Evolutionary conservation across 2,329 filamentous ascomycete species (phyloP), one percentile per base, ranked within the genome.

Genomic region (Sporothrix curviconia): DNA sequence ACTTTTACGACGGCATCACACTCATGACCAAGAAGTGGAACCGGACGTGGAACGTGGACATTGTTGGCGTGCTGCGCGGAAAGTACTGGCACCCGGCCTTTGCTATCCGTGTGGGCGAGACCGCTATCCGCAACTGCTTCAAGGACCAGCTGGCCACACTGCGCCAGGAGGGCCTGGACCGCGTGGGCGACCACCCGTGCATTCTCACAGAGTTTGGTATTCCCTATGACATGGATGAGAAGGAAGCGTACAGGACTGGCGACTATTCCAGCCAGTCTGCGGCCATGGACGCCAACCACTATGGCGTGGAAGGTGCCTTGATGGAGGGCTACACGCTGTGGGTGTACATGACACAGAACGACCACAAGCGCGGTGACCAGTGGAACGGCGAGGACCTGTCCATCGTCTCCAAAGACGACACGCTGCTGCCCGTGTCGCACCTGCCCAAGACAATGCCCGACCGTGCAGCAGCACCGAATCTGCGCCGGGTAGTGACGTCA

Each of bases 11-110:
- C 65, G 94, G 94, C 11, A 87, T 99, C 57, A 99, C 94, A 0
- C 78, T 99, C 4, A 89, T 99, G 81, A 97, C 90, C 12, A 99
- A 99, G 74, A 95, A 96, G 71, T 99, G 94, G 94, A 99, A 97
- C 68, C 87, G 92, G 39, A 85, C 87, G 15, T 99, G 94, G 88
- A 99, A 99, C 64, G 88, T 99, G 7, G 94, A 99, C 69, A 90
- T 99, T 4, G 84, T 99, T 52, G 94, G 94, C 2, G 83, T 99
- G 14, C 77, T 99, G 43, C 86, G 94, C 46, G 94, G 94, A 12
- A 87, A 86, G 63, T 99, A 99, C 67, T 78, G 89, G 63, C 88
- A 87, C 22, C 94, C 94, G 12, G 90, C 90, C 0, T 92, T 99
- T 68, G 94, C 90, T 3, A 87, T 99, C 69, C 94, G 92, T 67